phyloP scores from a whole-genome alignment of 768 basidiomycete species.

The Chiua virens region DNA sequence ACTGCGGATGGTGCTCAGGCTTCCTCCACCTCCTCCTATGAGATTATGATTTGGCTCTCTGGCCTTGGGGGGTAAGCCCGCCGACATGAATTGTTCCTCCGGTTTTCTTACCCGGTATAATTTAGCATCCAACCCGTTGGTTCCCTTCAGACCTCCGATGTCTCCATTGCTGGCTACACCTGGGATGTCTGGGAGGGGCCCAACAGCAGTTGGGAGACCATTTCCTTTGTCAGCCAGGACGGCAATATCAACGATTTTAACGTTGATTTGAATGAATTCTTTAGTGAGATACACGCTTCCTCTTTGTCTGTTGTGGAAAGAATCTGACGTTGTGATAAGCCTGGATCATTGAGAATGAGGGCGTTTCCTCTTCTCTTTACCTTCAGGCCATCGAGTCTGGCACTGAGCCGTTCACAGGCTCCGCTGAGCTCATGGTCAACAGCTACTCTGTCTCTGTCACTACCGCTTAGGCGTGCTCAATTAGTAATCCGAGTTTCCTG shows the following conservation, averaged over 20 bases:
- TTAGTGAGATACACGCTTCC: conserved; percentile 37
- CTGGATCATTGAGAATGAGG: conserved; percentile 46
- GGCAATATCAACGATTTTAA: conserved; percentile 52
- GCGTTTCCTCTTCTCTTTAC: conserved; percentile 48
- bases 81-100: neutral
- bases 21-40: conserved; percentile 46
- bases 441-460: conserved; percentile 42
- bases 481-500: neutral
- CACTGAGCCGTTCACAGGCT: conserved; percentile 54
- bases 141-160: conserved; percentile 42
- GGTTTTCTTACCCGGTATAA: neutral
- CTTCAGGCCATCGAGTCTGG: conserved; percentile 56
- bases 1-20: conserved; percentile 46
- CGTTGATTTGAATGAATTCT: conserved; percentile 54
- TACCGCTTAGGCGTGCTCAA: conserved; percentile 1
- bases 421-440: conserved; percentile 44
- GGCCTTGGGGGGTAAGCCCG: conserved; percentile 48
- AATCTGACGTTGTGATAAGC: conserved; percentile 28
- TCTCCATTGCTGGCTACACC: conserved; percentile 45
- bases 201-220: conserved; percentile 54
- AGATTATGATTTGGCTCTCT: conserved; percentile 66
- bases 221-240: conserved; percentile 51
- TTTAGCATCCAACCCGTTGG: conserved; percentile 57
- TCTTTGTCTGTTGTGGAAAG: neutral
- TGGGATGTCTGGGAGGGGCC: conserved; percentile 61